Base-by-base conservation (phyloP, 202 grass and related monocot genomes). In the Hordeum pubiflorum region DNA sequence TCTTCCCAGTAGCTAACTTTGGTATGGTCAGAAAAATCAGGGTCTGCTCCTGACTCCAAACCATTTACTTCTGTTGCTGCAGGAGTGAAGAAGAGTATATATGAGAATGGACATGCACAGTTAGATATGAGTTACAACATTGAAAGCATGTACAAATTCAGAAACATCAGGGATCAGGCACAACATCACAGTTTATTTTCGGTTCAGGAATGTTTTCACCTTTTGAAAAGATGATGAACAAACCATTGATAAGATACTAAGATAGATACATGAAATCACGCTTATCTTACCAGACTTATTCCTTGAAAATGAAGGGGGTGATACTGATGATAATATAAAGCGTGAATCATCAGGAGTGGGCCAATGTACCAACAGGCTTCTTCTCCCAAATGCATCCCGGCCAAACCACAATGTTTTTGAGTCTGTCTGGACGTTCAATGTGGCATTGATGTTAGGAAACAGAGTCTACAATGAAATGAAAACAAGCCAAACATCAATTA, bases 361-460 rank as follows among this genome's bases (percentile, higher is more conserved):
- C 88, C 90, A 92, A 39, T 91, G 90, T 76, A 94, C 95, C 69
- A 98, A 85, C 23, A 94, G 86, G 87, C 92, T 98, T 78, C 92
- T 84, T 79, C 92, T 89, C 52, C 95, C 90, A 26, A 98, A 93
- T 85, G 90, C 92, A 86, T 98, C 92, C 81, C 90, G 80, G 24
- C 88, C 90, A 84, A 94, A 94, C 90, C 92, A 98, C 11, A 94
- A 60, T 34, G 71, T 93, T 63, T 88, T 87, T 55, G 90, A 86
- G 50, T 86, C 81, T 63, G 40, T 21, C 95, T 94, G 78, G 36
- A 69, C 85, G 60, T 89, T 78, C 58, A 79, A 84, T 9, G 31
- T 63, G 23, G 27, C n/a, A 15, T 23, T 9, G 10, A 32, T 82
- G 59, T 76, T 57, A 79, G 34, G 61, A 84, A 68, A 22, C 24